Conservation (phyloP, 805 yeast species). For the Candida krabiensis region DNA sequence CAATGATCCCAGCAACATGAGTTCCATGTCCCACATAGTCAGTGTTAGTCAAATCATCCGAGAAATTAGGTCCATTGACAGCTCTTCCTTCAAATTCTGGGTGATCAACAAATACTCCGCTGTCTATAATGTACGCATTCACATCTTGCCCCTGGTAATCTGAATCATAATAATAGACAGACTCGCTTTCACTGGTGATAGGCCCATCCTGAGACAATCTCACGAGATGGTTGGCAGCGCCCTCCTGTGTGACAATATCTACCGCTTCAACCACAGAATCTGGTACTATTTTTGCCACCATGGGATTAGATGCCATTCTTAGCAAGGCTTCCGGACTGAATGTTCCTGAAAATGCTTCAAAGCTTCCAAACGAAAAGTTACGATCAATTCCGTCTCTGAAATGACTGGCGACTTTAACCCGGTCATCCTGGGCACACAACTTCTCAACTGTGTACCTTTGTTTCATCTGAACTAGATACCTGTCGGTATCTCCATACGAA, state of each 20-base stretch:
- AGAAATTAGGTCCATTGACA: constrained; percentile 57
- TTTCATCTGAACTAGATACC: constrained; percentile 54
- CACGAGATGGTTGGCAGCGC: constrained; percentile 55
- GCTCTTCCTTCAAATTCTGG: constrained; percentile 69
- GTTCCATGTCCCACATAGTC: constrained; percentile 91
- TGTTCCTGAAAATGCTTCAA: constrained; percentile 68
- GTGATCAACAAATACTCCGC: constrained; percentile 68
- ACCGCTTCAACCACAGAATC: constrained; percentile 63
- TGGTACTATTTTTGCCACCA: constrained; percentile 67
- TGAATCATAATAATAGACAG: constrained; percentile 53
- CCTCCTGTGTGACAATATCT: constrained; percentile 41
- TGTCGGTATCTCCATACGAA: constrained; percentile 11
- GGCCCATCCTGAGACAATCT: constrained; percentile 51
- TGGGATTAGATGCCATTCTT: constrained; percentile 54
- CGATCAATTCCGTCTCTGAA: constrained; percentile 48
- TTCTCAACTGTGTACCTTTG: constrained; percentile 47
- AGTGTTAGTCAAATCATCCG: constrained; percentile 54
- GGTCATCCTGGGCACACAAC: constrained; percentile 45
- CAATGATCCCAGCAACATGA: constrained; percentile 88
- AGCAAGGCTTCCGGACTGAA: constrained; percentile 49
- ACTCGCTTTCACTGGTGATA: constrained; percentile 34
- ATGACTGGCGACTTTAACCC: constrained; percentile 36
- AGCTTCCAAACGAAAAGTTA: constrained; percentile 65
- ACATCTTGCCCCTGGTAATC: constrained; percentile 56
- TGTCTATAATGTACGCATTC: constrained; percentile 77